Evolutionary conservation across 2,329 filamentous ascomycete genomes (phyloP).

Genomic region (Ophiostoma sp.): DNA sequence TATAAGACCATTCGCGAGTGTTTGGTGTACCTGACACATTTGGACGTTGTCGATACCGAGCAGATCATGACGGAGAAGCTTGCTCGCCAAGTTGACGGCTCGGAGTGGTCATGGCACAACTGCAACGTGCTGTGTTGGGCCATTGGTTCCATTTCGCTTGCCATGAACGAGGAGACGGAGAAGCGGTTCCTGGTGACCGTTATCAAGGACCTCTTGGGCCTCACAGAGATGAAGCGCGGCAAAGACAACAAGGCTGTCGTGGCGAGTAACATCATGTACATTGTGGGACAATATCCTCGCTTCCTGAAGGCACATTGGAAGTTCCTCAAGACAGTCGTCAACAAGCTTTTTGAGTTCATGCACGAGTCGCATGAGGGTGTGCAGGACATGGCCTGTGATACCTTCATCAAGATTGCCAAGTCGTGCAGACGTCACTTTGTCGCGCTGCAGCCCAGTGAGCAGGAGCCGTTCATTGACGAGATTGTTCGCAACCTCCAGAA

Average conservation of each 20-base stretch:
- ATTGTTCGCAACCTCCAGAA: conserved; percentile 93
- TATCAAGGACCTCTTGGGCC: conserved; percentile 92
- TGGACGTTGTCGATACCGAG: conserved; percentile 96
- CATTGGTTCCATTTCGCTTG: conserved; percentile 95
- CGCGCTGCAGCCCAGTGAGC: conserved; percentile 87
- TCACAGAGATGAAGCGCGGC: conserved; percentile 98
- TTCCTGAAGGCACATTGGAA: conserved; percentile 99
- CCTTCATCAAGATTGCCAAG: conserved; percentile 98
- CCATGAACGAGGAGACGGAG: conserved; percentile 99
- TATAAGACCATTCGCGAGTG: conserved; percentile 99
- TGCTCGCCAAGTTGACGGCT: conserved; percentile 86
- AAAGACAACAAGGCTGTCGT: conserved; percentile 99
- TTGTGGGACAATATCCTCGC: conserved; percentile 95
- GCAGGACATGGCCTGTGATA: conserved; percentile 99
- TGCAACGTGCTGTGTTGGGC: conserved; percentile 99
- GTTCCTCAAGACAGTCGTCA: conserved; percentile 98
- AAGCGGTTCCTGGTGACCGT: conserved; percentile 98
- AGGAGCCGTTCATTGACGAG: conserved; percentile 95
- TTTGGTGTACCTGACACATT: conserved; percentile 90
- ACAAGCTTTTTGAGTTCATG: conserved; percentile 99
- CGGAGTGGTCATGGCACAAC: conserved; percentile 99
- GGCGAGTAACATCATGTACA: conserved; percentile 99
- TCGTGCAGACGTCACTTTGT: conserved; percentile 98
- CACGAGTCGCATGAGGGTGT: conserved; percentile 99
- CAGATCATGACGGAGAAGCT: conserved; percentile 99